Evolutionary conservation across 2,329 filamentous ascomycete species (phyloP).

Genomic region (Microcera coccophila): DNA sequence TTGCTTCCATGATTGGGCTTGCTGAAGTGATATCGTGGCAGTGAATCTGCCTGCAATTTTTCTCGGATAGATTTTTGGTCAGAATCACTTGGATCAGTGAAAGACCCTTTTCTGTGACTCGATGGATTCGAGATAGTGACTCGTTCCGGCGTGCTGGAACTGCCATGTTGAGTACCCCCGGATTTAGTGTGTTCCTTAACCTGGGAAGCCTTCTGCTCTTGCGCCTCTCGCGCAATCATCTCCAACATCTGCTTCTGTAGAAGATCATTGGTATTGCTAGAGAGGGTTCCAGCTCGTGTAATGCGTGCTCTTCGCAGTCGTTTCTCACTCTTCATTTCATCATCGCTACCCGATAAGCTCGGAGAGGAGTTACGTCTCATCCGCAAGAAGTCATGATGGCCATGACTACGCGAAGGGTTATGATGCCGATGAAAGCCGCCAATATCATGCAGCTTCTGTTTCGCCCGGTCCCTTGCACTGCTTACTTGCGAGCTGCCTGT

Average conservation of each 20-base stretch:
- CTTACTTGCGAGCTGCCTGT: slow-evolving; percentile 43
- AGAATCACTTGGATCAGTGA: slow-evolving; percentile 37
- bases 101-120: slow-evolving; percentile 35
- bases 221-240: slow-evolving; percentile 53
- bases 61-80: slow-evolving; percentile 31
- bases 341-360: slow-evolving; percentile 58
- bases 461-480: slow-evolving; percentile 55
- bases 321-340: slow-evolving; percentile 35
- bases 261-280: slow-evolving; percentile 47
- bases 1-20: slow-evolving; percentile 45
- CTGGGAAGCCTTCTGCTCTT: slow-evolving; percentile 38
- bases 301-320: slow-evolving; percentile 30
- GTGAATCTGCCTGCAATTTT: slow-evolving; percentile 18
- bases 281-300: slow-evolving; percentile 44
- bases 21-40: slow-evolving; percentile 26
- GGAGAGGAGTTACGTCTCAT: slow-evolving; percentile 52
- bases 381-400: slow-evolving; percentile 50
- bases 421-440: slow-evolving; percentile 54
- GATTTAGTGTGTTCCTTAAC: slow-evolving; percentile 30
- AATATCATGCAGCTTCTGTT: slow-evolving; percentile 56
- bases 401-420: slow-evolving; percentile 43
- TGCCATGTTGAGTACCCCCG: slow-evolving; percentile 32
- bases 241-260: slow-evolving; percentile 61
- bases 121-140: slow-evolving; percentile 24
- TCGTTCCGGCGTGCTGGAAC: slow-evolving; percentile 32